These are phyloP conservation scores for Aspergillus costaricaensis DNA, from an alignment of 2,329 filamentous ascomycete species.

Conservation along the genomic window DNA sequence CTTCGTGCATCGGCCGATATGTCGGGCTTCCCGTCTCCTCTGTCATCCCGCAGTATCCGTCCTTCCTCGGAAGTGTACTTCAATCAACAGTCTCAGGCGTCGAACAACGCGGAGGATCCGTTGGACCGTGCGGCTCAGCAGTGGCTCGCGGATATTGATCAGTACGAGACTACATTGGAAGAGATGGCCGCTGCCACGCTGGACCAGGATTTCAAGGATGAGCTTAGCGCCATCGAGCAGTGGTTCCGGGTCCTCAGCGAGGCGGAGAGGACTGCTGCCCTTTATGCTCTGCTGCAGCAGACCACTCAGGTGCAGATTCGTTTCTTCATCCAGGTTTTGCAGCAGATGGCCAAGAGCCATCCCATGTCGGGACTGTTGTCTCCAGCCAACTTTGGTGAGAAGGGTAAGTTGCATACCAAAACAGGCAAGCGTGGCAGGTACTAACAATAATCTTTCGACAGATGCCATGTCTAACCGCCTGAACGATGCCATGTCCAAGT, in stretches of 20 bases:
- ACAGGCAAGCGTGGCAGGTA: constrained; percentile 2
- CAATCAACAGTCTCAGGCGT: constrained; percentile 70
- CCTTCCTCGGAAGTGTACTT: constrained; percentile 93
- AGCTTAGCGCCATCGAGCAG: constrained; percentile 97
- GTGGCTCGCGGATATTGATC: constrained; percentile 98
- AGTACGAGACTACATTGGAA: constrained; percentile 97
- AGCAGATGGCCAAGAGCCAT: constrained; percentile 98
- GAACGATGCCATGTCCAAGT: constrained; percentile 94
- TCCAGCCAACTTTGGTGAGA: constrained; percentile 89
- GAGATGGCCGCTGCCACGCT: constrained; percentile 99
- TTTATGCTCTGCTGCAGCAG: constrained; percentile 95
- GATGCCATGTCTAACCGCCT: constrained; percentile 96
- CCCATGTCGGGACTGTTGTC: constrained; percentile 95
- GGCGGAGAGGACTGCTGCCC: constrained; percentile 89
- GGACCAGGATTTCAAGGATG: constrained; percentile 99
- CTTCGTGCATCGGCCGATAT: constrained; percentile 95
- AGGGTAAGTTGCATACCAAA: constrained; percentile 61
- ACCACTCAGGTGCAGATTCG: constrained; percentile 98
- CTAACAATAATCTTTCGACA: constrained; percentile 41
- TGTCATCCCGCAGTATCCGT: constrained; percentile 76
- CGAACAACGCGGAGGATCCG: constrained; percentile 74
- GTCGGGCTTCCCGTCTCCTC: constrained; percentile 74
- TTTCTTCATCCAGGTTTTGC: constrained; percentile 97
- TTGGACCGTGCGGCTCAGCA: constrained; percentile 94
- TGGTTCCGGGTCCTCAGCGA: constrained; percentile 98